phyloP scores from a whole-genome alignment of 2,329 filamentous ascomycete species.

The Xylaria sp. region DNA sequence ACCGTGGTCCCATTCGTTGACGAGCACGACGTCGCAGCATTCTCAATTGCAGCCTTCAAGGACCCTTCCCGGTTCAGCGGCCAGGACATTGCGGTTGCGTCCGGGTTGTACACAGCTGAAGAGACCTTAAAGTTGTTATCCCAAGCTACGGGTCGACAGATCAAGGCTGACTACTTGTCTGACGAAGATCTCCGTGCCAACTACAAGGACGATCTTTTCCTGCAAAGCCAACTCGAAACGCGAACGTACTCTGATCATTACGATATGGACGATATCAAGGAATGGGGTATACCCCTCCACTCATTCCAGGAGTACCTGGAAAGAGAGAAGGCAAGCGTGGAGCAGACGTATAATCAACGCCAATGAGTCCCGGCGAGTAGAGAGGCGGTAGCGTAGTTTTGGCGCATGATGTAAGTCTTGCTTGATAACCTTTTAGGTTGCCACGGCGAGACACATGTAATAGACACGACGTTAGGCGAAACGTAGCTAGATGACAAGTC shows the following conservation, averaged over 20 bases:
- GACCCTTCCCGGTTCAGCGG: constrained; percentile 55
- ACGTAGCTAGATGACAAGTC: background rate
- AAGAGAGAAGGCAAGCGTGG: constrained; percentile 52
- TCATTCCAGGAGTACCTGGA: constrained; percentile 58
- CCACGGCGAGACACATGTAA: background rate
- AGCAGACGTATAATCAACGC: constrained; percentile 18
- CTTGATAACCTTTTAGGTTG: background rate
- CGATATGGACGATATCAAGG: constrained; percentile 51
- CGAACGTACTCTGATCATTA: constrained; percentile 52
- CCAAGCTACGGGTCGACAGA: constrained; percentile 49
- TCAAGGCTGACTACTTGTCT: constrained; percentile 54
- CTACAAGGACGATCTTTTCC: constrained; percentile 52
- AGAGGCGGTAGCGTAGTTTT: background rate
- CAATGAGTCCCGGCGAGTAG: background rate
- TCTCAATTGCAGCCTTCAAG: constrained; percentile 42
- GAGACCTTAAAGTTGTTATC: constrained; percentile 54
- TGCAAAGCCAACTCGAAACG: constrained; percentile 53
- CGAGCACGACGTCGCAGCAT: constrained; percentile 38
- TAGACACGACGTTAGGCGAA: background rate
- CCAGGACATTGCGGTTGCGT: constrained; percentile 55
- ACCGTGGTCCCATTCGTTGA: constrained; percentile 34
- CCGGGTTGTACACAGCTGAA: constrained; percentile 51
- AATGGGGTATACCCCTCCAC: constrained; percentile 55
- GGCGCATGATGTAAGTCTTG: background rate
- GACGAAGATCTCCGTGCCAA: constrained; percentile 55